These are phyloP conservation scores for Nicotiana otophora DNA, from an alignment of 257 asterid species.

Conservation along the genomic window DNA sequence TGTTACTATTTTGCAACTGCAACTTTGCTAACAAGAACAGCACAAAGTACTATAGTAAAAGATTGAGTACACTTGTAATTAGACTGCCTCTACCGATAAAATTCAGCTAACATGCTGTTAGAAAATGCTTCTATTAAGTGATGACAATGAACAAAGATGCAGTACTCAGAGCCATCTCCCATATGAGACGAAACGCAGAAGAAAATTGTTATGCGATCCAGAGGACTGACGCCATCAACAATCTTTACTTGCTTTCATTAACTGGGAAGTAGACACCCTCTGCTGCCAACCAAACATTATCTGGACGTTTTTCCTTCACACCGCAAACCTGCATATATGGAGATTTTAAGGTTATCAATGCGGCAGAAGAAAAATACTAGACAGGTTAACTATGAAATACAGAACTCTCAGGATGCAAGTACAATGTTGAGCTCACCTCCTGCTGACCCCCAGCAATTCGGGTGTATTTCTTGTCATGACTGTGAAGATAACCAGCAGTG, in stretches of 20 bases:
- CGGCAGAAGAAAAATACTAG: background rate
- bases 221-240: background rate
- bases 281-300: slow-evolving; percentile 91
- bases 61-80: background rate
- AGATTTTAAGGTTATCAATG: background rate
- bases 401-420: background rate
- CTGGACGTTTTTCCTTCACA: slow-evolving; percentile 74
- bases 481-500: slow-evolving; percentile 89
- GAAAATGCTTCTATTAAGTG: background rate
- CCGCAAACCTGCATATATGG: slow-evolving; percentile 71
- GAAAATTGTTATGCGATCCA: background rate
- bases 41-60: background rate
- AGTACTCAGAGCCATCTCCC: background rate
- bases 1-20: background rate
- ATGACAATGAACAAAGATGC: background rate
- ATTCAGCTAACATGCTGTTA: background rate
- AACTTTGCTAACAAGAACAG: background rate
- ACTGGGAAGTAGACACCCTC: slow-evolving; percentile 90
- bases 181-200: background rate
- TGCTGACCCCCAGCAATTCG: slow-evolving; percentile 99
- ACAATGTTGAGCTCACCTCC: slow-evolving; percentile 53
- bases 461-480: slow-evolving; percentile 91
- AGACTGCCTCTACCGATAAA: background rate
- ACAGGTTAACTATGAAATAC: background rate
- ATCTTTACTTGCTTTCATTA: slow-evolving; percentile 51